Evolutionary conservation across 768 basidiomycete genomes (phyloP).

Genomic region (Cystobasidium ongulense): DNA sequence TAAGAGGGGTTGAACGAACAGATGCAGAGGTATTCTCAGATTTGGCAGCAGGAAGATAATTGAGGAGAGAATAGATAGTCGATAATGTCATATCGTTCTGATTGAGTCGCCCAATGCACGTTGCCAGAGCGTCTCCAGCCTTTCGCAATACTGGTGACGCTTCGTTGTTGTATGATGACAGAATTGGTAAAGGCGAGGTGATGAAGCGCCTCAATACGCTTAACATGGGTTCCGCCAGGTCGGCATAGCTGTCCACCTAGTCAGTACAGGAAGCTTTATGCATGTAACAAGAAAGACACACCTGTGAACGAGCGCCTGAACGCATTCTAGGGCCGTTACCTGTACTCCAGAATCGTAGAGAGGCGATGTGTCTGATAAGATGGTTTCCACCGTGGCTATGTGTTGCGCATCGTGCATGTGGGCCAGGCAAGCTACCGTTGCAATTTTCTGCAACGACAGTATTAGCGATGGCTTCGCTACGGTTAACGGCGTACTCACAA

Average conservation of each 20-base stretch:
- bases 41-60: slow-evolving; percentile 69
- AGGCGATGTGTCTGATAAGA: slow-evolving; percentile 73
- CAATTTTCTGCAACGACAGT: not conserved
- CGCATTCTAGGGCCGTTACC: slow-evolving; percentile 79
- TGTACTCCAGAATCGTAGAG: slow-evolving; percentile 75
- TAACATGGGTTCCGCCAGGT: slow-evolving; percentile 65
- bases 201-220: slow-evolving; percentile 76
- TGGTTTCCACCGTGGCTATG: slow-evolving; percentile 28
- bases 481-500: not conserved
- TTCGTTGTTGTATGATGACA: slow-evolving; percentile 73
- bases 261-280: not conserved
- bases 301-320: slow-evolving; percentile 76
- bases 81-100: slow-evolving; percentile 86
- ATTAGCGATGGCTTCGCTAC: not conserved
- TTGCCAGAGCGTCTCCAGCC: slow-evolving; percentile 78
- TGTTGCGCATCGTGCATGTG: not conserved
- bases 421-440: not conserved
- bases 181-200: slow-evolving; percentile 74
- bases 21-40: not conserved
- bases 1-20: not conserved
- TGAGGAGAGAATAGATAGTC: slow-evolving; percentile 91
- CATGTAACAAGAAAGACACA: slow-evolving; percentile 44
- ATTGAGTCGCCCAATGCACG: slow-evolving; percentile 76
- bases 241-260: slow-evolving; percentile 59
- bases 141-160: slow-evolving; percentile 71